Base-by-base conservation (phyloP, 495 filamentous ascomycete species). In the Melanomma pulvis-pyrius region DNA sequence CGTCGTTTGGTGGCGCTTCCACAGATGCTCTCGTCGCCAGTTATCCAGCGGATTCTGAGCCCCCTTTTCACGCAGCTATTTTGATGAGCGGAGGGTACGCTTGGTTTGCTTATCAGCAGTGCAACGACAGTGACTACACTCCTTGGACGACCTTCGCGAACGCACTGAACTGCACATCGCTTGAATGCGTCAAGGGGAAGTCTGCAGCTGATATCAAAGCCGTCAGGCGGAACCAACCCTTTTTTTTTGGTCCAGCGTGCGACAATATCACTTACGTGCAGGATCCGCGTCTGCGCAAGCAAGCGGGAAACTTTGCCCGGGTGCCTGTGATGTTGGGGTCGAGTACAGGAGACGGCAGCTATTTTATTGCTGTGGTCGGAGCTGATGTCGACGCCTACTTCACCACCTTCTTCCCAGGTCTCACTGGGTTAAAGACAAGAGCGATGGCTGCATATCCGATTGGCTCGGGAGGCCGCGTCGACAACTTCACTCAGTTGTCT, bases 331-430 rank as follows among this genome's bases (percentile, higher is more conserved):
- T 76, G 29, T 41, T 48, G 24, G 73, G 73, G 24, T 73, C 71
- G 21, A 75, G 71, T 47, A 34, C 58, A 1, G 61, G 71, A 13
- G 73, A 75, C 52, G 73, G 73, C 28, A 68, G 73, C 26, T 53
- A n/a, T 21, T 48, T 50, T 19, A 28, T 28, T 15, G 41, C 34
- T 4, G 41, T 12, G 21, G 28, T 15, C 21, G 56, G 22, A 25
- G 11, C 22, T 12, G 48, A 50, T 50, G 25, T 48, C 17, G 56
- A 59, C 28, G 11, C 8, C 15, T 61, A 61, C 44, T 52, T 61
- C 19, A 12, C 24, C 1, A 24, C 29, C 1, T 21, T 39, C 46
- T 47, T 61, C 9, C 22, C 17, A 22, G 41, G 41, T 48, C 30
- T 26, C 11, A 41, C 56, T 26, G 58, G 21, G 17, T n/a, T 61